phyloP scores from a whole-genome alignment of 2,329 filamentous ascomycete genomes.

The Aspergillus sojae region DNA sequence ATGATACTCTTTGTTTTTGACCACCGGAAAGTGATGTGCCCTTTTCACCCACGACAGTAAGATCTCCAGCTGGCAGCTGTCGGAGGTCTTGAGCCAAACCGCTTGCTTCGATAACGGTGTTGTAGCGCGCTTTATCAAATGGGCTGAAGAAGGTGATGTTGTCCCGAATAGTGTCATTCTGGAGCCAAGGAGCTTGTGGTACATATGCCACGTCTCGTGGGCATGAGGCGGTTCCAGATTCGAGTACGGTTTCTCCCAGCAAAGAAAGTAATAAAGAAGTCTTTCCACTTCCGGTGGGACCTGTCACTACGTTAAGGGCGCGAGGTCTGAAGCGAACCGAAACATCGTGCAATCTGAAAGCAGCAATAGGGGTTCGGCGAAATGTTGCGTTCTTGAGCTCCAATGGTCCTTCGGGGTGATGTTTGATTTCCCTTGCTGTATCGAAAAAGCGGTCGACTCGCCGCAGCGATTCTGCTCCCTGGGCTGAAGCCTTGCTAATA shows the following conservation, averaged over 20 bases:
- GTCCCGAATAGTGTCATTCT: slow-evolving; percentile 66
- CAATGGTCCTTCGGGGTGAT: slow-evolving; percentile 55
- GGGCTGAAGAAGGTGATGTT: slow-evolving; percentile 65
- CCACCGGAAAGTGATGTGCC: slow-evolving; percentile 66
- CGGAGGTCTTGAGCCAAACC: slow-evolving; percentile 60
- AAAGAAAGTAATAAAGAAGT: slow-evolving; percentile 53
- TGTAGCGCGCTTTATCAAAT: slow-evolving; percentile 60
- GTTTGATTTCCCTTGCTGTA: slow-evolving; percentile 52
- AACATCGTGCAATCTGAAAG: slow-evolving; percentile 49
- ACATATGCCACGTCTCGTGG: slow-evolving; percentile 61
- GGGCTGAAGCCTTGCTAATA: slow-evolving; percentile 47
- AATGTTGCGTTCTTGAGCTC: slow-evolving; percentile 53
- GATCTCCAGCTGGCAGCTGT: slow-evolving; percentile 60
- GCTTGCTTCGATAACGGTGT: slow-evolving; percentile 63
- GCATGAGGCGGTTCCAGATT: slow-evolving; percentile 31
- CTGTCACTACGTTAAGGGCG: slow-evolving; percentile 58
- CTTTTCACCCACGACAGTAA: slow-evolving; percentile 63
- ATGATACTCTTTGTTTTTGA: slow-evolving; percentile 63
- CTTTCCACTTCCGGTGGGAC: slow-evolving; percentile 60
- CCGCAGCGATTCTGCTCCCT: slow-evolving; percentile 52
- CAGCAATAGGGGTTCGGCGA: slow-evolving; percentile 53
- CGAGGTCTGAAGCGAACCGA: slow-evolving; percentile 55
- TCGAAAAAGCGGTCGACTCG: slow-evolving; percentile 60
- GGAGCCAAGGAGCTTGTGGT: slow-evolving; percentile 66
- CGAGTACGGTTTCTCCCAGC: slow-evolving; percentile 29